These are phyloP conservation scores for Ganoderma boninense DNA, from an alignment of 1,284 basidiomycete genomes.

Conservation along the genomic window DNA sequence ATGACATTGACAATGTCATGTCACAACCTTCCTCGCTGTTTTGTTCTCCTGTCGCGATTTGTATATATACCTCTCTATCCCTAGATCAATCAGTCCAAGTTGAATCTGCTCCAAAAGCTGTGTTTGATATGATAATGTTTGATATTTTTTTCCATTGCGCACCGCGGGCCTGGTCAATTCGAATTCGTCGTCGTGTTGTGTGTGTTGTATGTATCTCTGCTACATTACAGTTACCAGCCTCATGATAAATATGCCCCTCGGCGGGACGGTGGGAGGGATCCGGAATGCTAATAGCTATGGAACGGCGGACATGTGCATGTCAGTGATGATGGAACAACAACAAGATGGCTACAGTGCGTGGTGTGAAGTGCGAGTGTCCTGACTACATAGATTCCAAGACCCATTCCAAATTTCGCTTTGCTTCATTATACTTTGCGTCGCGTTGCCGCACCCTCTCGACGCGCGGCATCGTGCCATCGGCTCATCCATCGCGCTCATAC, in stretches of 20 bases:
- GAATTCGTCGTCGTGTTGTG: not conserved
- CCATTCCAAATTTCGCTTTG: not conserved
- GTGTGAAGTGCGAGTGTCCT: not conserved
- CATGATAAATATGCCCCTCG: conserved; percentile 17
- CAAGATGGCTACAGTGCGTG: conserved; percentile 11
- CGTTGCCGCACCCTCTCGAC: not conserved
- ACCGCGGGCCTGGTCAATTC: not conserved
- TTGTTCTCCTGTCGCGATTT: not conserved
- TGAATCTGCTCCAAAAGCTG: not conserved
- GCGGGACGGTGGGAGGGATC: not conserved
- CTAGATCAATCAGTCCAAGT: not conserved
- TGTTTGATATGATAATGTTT: not conserved
- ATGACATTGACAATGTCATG: not conserved
- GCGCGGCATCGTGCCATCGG: not conserved
- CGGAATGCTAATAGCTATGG: not conserved
- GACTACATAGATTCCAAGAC: not conserved
- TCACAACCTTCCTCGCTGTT: too few relatives aligned
- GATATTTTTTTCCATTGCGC: not conserved
- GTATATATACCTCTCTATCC: conserved; percentile 8
- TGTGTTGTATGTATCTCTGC: conserved; percentile 18
- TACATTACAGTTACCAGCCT: conserved; percentile 12
- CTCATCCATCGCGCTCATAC: conserved; percentile 7
- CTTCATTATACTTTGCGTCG: not conserved
- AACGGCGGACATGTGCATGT: not conserved
- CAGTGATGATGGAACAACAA: not conserved